Conservation (phyloP, 2,329 filamentous ascomycete genomes). For the Cercospora sp. region DNA sequence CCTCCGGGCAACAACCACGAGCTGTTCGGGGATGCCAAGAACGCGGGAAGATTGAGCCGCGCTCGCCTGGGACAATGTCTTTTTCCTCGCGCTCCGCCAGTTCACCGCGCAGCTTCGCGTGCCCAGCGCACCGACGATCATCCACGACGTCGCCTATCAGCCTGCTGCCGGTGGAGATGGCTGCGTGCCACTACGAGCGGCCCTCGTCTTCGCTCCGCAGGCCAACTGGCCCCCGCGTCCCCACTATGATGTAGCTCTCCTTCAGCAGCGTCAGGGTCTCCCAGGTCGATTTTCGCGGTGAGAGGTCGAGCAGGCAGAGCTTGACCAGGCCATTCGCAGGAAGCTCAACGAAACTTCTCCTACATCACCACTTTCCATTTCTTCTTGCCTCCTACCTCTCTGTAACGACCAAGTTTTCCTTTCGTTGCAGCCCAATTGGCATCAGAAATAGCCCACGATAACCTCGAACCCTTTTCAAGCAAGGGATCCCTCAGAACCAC, state of each 20-base stretch:
- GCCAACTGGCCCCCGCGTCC: constrained; percentile 12
- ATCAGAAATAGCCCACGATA: constrained; percentile 1
- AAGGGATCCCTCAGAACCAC: constrained; percentile 1
- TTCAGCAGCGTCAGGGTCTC: constrained; percentile 12
- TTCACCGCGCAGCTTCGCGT: background rate
- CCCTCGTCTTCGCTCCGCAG: constrained; percentile 1
- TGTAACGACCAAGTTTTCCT: background rate
- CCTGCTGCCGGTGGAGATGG: constrained; percentile 2
- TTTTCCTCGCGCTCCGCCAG: background rate
- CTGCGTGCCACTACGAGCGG: background rate
- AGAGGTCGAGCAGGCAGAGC: constrained; percentile 10
- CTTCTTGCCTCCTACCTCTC: background rate
- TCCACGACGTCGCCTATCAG: constrained; percentile 2
- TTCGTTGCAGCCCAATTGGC: constrained; percentile 1
- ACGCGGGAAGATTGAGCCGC: background rate
- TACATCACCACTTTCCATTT: background rate
- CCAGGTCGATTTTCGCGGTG: constrained; percentile 8
- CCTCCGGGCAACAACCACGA: background rate
- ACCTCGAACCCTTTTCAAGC: background rate
- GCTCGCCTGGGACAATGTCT: background rate
- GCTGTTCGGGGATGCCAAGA: constrained; percentile 8
- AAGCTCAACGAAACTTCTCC: constrained; percentile 12
- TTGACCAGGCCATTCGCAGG: background rate
- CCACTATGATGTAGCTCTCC: constrained; percentile 21
- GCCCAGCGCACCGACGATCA: constrained; percentile 7